Conservation (phyloP, 768 basidiomycete species). For the Chlorophyllum brunneum region DNA sequence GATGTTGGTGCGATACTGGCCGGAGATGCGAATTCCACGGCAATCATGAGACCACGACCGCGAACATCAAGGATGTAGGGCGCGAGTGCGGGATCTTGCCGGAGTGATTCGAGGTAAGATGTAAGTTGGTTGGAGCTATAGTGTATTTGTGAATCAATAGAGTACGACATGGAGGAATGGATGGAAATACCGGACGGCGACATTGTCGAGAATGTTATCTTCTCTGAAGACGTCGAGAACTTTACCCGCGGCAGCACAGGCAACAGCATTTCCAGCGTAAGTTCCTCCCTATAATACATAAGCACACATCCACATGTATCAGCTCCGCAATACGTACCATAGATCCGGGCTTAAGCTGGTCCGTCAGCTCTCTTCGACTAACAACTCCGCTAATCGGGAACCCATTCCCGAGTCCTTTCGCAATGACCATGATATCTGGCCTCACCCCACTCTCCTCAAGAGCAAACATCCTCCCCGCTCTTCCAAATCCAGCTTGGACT, state of each 20-base stretch:
- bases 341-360: conserved; percentile 72
- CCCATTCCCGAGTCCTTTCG: conserved; percentile 91
- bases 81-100: conserved; percentile 44
- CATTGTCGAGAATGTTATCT: conserved; percentile 82
- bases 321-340: conserved; percentile 47
- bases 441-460: conserved; percentile 79
- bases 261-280: conserved; percentile 88
- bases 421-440: conserved; percentile 87
- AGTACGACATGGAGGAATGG: not conserved
- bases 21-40: conserved; percentile 71
- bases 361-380: conserved; percentile 76
- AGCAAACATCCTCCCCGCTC: conserved; percentile 82
- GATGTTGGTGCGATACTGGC: conserved; percentile 14
- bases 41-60: conserved; percentile 88
- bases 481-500: conserved; percentile 86
- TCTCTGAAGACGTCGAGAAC: conserved; percentile 73
- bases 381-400: conserved; percentile 91
- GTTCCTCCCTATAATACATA: conserved; percentile 62
- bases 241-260: conserved; percentile 88
- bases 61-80: conserved; percentile 80
- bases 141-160: not conserved
- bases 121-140: conserved; percentile 72
- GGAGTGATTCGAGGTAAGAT: conserved; percentile 50
- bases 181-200: conserved; percentile 53
- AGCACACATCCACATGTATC: not conserved